A percentile compares a stretch with the other conserved stretches of the same genome.
phyloP scores from a whole-genome alignment of 208 protist genomes.

The Crithidia sp. region DNA sequence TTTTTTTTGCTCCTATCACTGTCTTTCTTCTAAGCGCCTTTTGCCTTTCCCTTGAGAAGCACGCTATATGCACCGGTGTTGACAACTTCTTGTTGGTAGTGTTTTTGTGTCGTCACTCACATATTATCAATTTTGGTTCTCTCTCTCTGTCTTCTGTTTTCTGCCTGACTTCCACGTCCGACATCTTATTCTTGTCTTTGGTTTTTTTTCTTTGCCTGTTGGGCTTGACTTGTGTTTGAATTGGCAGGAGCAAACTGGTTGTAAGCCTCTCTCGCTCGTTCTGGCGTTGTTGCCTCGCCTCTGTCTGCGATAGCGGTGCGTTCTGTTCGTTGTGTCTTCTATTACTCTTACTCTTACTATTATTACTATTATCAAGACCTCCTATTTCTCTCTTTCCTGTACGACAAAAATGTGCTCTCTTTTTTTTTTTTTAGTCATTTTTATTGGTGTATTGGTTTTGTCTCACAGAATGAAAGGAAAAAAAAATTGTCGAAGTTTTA shows the following conservation, averaged over 20 bases:
- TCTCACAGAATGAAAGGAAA: slow-evolving; percentile 13
- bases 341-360: background rate
- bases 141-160: too few species aligned
- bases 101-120: too few species aligned
- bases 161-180: too few species aligned
- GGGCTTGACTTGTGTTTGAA: background rate
- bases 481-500: background rate
- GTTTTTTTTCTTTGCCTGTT: background rate
- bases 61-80: too few species aligned
- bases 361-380: background rate
- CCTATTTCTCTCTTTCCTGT: too few species aligned
- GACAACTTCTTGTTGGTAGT: too few species aligned
- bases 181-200: background rate
- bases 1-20: background rate
- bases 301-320: too few species aligned
- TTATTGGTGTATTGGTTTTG: background rate
- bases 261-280: background rate
- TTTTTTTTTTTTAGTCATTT: background rate
- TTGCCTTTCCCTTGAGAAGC: too few species aligned
- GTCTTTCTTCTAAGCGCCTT: background rate
- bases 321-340: too few species aligned
- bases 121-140: too few species aligned
- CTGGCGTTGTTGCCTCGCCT: background rate
- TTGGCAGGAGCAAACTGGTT: background rate
- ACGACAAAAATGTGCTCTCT: background rate